Conservation (phyloP, 192 early-diverging fungal genomes). For the Umbelopsis sp. region DNA sequence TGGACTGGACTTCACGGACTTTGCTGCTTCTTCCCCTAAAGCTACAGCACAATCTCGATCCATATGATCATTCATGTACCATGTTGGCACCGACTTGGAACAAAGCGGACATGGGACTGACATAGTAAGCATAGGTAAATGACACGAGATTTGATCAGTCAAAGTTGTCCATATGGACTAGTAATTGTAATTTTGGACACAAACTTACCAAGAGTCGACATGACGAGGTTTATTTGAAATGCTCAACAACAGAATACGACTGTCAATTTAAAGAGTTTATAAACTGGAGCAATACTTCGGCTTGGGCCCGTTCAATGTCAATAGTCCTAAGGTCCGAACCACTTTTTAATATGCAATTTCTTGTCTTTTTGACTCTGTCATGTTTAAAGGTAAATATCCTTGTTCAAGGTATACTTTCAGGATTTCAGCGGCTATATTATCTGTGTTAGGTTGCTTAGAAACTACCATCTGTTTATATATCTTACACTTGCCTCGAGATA, state of each 20-base stretch:
- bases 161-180: no score
- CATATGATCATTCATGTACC: conserved; percentile 54
- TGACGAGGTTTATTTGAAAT: neutral
- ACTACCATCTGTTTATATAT: neutral
- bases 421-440: neutral
- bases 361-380: neutral
- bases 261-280: neutral
- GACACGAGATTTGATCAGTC: no score
- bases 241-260: neutral
- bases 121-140: neutral
- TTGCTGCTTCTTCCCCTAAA: neutral
- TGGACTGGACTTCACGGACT: conserved; percentile 26
- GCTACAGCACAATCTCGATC: conserved; percentile 44
- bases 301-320: neutral
- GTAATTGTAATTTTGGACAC: neutral
- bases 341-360: neutral
- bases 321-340: conserved; percentile 19
- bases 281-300: conserved; percentile 5
- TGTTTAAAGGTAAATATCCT: neutral
- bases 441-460: neutral
- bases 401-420: neutral
- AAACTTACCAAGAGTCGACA: conserved; percentile 2
- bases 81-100: conserved; percentile 37
- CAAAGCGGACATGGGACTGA: conserved; percentile 59
- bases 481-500: neutral